phyloP scores from a whole-genome alignment of 257 asterid genomes.

The Lavandula angustifolia region DNA sequence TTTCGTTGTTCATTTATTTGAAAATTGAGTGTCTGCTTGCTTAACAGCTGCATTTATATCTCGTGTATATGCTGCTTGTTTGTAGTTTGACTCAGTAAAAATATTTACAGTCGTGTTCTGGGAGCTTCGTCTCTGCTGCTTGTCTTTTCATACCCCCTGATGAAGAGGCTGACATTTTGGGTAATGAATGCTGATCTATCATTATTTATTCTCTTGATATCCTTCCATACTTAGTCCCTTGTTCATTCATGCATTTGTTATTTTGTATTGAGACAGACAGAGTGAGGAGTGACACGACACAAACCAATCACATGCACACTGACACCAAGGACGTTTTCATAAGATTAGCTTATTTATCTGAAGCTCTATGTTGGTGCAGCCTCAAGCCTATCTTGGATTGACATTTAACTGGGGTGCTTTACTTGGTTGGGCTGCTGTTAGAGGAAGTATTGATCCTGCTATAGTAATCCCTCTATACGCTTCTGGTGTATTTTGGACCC shows the following conservation, averaged over 20 bases:
- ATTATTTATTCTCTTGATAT: slow-evolving; percentile 1
- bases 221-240: slow-evolving; percentile 2
- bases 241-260: slow-evolving; percentile 13
- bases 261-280: slow-evolving; percentile 10
- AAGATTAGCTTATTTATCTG: slow-evolving; percentile 25
- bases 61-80: not conserved
- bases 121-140: slow-evolving; percentile 77
- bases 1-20: slow-evolving; percentile 6
- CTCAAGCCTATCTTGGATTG: slow-evolving; percentile 92
- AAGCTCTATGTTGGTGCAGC: slow-evolving; percentile 54
- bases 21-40: not conserved
- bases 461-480: slow-evolving; percentile 68
- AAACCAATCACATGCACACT: not conserved
- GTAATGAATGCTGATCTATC: slow-evolving; percentile 40
- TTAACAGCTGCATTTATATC: not conserved
- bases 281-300: not conserved
- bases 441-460: slow-evolving; percentile 70
- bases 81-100: not conserved
- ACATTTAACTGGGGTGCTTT: slow-evolving; percentile 85
- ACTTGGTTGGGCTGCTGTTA: slow-evolving; percentile 91
- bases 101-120: slow-evolving; percentile 61
- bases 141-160: slow-evolving; percentile 81
- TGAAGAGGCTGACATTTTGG: slow-evolving; percentile 92
- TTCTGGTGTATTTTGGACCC: slow-evolving; percentile 79
- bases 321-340: slow-evolving; percentile 16